These are phyloP conservation scores for Lotus japonicus DNA, from an alignment of 306 rosid species.

Conservation along the genomic window DNA sequence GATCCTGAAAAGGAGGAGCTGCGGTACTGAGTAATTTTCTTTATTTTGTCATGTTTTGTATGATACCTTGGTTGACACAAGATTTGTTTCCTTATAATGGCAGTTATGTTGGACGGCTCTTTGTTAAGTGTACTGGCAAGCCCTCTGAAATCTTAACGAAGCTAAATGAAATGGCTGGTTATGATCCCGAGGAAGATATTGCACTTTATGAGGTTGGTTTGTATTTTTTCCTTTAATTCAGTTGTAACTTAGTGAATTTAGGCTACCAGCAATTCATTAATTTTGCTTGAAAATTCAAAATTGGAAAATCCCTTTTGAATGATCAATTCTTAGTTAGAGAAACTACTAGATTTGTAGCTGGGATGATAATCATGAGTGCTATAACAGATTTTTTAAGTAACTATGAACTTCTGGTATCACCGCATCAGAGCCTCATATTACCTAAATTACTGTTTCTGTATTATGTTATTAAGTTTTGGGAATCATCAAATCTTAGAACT, in stretches of 20 bases:
- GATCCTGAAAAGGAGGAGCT: constrained; percentile 50
- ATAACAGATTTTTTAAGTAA: background rate
- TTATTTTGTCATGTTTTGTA: background rate
- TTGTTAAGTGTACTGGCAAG: constrained; percentile 41
- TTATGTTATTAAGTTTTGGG: background rate
- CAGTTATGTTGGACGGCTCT: constrained; percentile 45
- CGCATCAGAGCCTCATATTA: background rate
- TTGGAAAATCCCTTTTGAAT: background rate
- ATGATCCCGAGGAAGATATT: constrained; percentile 40
- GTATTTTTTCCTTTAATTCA: background rate
- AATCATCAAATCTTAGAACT: no score
- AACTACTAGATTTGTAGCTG: background rate
- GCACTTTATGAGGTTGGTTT: constrained; percentile 46
- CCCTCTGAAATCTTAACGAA: constrained; percentile 29
- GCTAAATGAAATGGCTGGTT: constrained; percentile 46
- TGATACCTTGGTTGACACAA: background rate
- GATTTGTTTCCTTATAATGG: constrained; percentile 14
- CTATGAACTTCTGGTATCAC: background rate
- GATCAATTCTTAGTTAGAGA: background rate
- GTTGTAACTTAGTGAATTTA: background rate
- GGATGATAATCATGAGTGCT: background rate
- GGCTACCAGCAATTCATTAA: background rate
- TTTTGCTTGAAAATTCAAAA: background rate
- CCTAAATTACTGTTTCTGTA: background rate
- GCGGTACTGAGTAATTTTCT: constrained; percentile 27